Conservation (phyloP, 352 stramenopile species). For the Globisporangium mamillatum region DNA sequence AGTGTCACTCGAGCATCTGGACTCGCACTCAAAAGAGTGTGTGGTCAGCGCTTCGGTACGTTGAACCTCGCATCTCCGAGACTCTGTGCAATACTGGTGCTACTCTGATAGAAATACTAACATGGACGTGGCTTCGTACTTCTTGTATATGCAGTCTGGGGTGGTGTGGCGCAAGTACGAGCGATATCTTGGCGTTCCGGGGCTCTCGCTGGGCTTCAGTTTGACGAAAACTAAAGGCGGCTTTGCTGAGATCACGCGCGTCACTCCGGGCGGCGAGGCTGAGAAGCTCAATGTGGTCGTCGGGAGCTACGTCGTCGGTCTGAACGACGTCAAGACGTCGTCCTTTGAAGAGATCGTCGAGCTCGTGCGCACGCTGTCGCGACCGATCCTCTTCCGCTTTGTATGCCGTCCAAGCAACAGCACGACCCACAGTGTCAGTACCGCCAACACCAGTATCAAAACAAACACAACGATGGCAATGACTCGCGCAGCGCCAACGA, state of each 20-base stretch:
- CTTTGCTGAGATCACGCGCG: conserved; percentile 69
- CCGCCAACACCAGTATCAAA: neutral
- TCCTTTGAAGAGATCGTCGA: conserved; percentile 74
- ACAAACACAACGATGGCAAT: neutral
- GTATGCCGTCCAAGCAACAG: conserved; percentile 35
- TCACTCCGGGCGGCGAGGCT: conserved; percentile 53
- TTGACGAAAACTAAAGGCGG: conserved; percentile 63
- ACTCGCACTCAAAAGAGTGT: conserved; percentile 64
- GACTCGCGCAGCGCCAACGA: conserved; percentile 23
- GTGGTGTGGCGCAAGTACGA: conserved; percentile 66
- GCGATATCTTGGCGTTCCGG: conserved; percentile 38
- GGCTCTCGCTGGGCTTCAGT: conserved; percentile 60
- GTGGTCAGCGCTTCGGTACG: conserved; percentile 40
- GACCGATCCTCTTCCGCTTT: conserved; percentile 71
- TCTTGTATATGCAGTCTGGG: conserved; percentile 18
- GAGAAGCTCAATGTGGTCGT: conserved; percentile 61
- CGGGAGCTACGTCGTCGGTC: conserved; percentile 69
- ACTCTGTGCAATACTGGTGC: neutral
- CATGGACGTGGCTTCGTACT: neutral
- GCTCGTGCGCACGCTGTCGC: conserved; percentile 42
- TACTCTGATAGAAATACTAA: neutral
- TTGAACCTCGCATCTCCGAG: neutral
- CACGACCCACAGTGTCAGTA: neutral
- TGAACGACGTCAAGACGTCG: conserved; percentile 56
- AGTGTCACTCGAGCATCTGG: conserved; percentile 45